Conservation (phyloP, 2,329 filamentous ascomycete species). For the Fusarium mexicanum region DNA sequence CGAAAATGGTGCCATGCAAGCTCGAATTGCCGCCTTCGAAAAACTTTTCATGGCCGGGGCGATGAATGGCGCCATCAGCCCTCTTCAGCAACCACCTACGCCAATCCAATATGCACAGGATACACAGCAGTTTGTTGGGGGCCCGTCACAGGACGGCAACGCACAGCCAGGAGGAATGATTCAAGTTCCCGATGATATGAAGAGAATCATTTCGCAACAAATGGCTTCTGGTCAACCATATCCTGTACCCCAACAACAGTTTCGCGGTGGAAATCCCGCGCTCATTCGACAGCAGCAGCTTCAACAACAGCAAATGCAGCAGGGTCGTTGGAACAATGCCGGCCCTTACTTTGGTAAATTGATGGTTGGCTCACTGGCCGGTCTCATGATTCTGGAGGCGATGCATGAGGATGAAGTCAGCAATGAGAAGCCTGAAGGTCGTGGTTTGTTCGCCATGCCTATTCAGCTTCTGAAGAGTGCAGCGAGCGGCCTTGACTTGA, state of each 20-base stretch:
- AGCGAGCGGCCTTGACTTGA: constrained; percentile 60
- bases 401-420: constrained; percentile 73
- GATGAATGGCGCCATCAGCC: constrained; percentile 68
- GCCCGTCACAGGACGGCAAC: constrained; percentile 49
- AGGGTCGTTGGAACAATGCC: constrained; percentile 63
- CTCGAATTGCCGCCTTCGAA: constrained; percentile 77
- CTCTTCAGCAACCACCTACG: constrained; percentile 63
- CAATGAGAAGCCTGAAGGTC: constrained; percentile 70
- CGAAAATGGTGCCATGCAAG: constrained; percentile 82
- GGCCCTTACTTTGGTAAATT: constrained; percentile 75
- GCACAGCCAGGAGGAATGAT: constrained; percentile 67
- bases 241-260: constrained; percentile 59
- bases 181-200: constrained; percentile 73
- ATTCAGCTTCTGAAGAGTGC: constrained; percentile 63
- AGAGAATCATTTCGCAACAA: constrained; percentile 67
- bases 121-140: constrained; percentile 57
- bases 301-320: constrained; percentile 61
- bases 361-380: constrained; percentile 92
- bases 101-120: constrained; percentile 60
- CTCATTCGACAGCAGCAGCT: constrained; percentile 66
- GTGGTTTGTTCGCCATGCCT: constrained; percentile 73
- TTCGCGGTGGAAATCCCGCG: constrained; percentile 54
- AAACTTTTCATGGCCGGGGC: constrained; percentile 84
- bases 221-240: constrained; percentile 66
- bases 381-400: constrained; percentile 90